A percentile compares a stretch with the other conserved stretches of the same genome.
Evolutionary conservation across 1,284 basidiomycete genomes (phyloP).

Genomic region (Stereum hirsutum): DNA sequence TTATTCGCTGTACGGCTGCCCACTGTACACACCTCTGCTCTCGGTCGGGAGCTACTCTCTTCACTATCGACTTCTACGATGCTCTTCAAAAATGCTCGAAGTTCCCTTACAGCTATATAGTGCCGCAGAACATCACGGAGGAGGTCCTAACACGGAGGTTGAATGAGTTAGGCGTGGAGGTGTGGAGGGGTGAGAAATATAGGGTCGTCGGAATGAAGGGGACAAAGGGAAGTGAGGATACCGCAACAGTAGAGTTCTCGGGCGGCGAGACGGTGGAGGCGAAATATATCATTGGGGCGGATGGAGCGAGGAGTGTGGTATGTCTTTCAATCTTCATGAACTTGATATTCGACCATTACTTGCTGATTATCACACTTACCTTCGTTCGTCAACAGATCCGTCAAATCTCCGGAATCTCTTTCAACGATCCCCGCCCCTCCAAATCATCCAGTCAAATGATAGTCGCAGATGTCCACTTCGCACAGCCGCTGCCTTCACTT

Average conservation of each 20-base stretch:
- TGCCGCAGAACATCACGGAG: constrained; percentile 43
- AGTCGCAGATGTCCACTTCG: constrained; percentile 22
- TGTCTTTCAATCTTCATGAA: too few relatives aligned
- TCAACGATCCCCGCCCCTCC: constrained; percentile 16
- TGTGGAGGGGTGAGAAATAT: constrained; percentile 27
- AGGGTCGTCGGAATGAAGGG: constrained; percentile 21
- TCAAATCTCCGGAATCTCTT: constrained; percentile 15
- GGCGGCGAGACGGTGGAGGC: constrained; percentile 35
- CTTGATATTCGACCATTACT: not conserved
- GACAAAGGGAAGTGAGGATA: constrained; percentile 8
- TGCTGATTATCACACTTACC: too few relatives aligned
- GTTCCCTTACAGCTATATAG: constrained; percentile 32
- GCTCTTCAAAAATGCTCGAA: constrained; percentile 26
- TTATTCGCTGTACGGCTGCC: constrained; percentile 27
- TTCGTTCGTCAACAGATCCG: constrained; percentile 17
- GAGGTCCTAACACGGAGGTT: constrained; percentile 27
- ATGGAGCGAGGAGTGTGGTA: constrained; percentile 45
- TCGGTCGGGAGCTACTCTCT: constrained; percentile 16
- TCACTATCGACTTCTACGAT: constrained; percentile 25
- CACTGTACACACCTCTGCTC: constrained; percentile 20
- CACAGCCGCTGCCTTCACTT: constrained; percentile 5
- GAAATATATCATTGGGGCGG: constrained; percentile 44
- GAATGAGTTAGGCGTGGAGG: constrained; percentile 20
- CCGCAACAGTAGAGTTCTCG: constrained; percentile 38
- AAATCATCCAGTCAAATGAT: constrained; percentile 18